Base-by-base conservation (phyloP, 108 stramenopile genomes). In the Chaetoceros muelleri region DNA sequence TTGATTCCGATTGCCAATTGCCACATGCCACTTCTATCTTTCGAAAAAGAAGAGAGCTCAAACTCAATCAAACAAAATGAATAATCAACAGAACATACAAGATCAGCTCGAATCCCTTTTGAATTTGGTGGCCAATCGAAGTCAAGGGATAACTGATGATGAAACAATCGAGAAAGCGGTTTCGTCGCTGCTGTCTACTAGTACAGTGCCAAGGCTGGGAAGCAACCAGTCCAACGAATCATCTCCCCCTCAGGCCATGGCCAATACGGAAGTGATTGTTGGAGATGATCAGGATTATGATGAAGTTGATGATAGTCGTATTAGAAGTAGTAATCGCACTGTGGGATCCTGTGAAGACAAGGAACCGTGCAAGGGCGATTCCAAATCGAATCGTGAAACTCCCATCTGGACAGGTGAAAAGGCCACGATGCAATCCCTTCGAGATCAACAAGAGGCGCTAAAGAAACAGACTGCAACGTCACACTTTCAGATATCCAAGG, bases 211-310 rank as follows among this genome's bases (percentile, higher is more conserved):
- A n/a, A n/a, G n/a, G n/a, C n/a, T n/a, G n/a, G n/a, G n/a, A n/a
- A n/a, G n/a, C n/a, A 40, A 40, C 13, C 13, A 5, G 13, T 5
- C 5, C 13, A 40, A 10, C 8, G 13, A 10, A 13, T 40, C 34
- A 5, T 5, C 34, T 10, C 5, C 5, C 8, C 34, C 34, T 40
- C 5, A 5, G 5, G 34, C 34, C 13, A 40, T 13, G 5, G 8
- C 8, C 13, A 13, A 40, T 40, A 5, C 5, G 34, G 8, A 5
- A 40, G 34, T 40, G 13, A 40, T 40, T 40, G 34, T 10, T 10
- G 55, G 50, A 7, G 69, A 66, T 30, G 44, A 48, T 40, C 59
- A 57, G 0, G 59, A 74, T 52, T 73, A 74, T 53, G 75, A 76
- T 53, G 59, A 69, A 28, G 53, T 64, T n/a, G 66, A 67, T 26